Evolutionary conservation across 2,329 filamentous ascomycete species (phyloP), one percentile per base, ranked within the genome.

Genomic region (Xylariaceae sp.): DNA sequence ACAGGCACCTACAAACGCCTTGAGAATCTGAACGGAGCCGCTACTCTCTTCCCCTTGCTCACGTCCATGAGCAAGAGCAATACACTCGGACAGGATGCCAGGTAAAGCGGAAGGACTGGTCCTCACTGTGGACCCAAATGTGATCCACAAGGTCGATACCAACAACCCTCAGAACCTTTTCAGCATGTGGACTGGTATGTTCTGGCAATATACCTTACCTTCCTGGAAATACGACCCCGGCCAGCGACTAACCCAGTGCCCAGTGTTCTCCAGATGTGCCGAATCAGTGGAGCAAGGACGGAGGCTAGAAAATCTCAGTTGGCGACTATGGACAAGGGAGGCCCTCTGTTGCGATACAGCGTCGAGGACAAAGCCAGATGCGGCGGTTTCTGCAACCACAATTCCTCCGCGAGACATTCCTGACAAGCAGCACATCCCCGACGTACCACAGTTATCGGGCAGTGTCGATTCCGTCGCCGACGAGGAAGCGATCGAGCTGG

Each of bases 141-240:
- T 90, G 53, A 89, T 98, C 62, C 86, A 92, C 71, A 88, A 94
- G 63, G 88, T 97, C 57, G 89, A 97, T 67, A 95, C 90, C 1
- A 77, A 83, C 52, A 94, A 94, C 63, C 83, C 87, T 18, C 87
- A 94, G 67, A 94, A 89, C 60, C 78, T 97, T 36, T 94, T 92
- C 68, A 89, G 86, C 70, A 94, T 97, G 78, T 95, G 89, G 88
- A 90, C 88, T 63, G 87, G 88, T 94, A 68, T 76, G 85, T 36
- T 41, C 46, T 49, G 44, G 27, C 29, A n/a, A 43, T 38, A 24
- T 19, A n/a, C n/a, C n/a, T n/a, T 17, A 31, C 40, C 33, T 16
- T 13, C 30, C 38, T 23, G 24, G 12, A 30, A 9, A 17, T 30
- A 27, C 34, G n/a, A n/a, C n/a, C n/a, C n/a, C 36, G 29, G 12